Evolutionary conservation across 768 basidiomycete genomes (phyloP).

Genomic region (Lactifluus echinatus): DNA sequence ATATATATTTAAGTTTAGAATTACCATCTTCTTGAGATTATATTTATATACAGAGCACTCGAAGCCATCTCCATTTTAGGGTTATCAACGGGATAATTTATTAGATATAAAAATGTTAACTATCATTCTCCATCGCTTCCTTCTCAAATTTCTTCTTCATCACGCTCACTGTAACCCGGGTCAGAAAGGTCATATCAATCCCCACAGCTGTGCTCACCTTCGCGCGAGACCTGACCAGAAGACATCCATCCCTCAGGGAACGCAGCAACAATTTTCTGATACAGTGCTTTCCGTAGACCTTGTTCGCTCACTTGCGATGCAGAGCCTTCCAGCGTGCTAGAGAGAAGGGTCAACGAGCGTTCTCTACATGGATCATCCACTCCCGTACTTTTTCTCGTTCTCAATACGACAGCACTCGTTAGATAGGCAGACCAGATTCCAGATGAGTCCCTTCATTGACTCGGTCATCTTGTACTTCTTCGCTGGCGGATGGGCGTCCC

Average conservation of each 20-base stretch:
- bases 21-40: too few relatives aligned
- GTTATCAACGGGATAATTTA: too few relatives aligned
- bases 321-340: conserved; percentile 50
- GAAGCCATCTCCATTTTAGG: too few relatives aligned
- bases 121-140: conserved; percentile 57
- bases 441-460: conserved; percentile 67
- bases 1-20: too few relatives aligned
- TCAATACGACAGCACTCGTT: conserved; percentile 71
- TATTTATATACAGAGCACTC: too few relatives aligned
- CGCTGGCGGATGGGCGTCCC: conserved; percentile 51
- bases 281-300: conserved; percentile 67
- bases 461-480: conserved; percentile 79
- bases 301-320: conserved; percentile 73
- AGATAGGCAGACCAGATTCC: conserved; percentile 72
- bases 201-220: conserved; percentile 45
- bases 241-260: conserved; percentile 83
- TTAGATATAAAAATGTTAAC: too few relatives aligned
- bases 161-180: conserved; percentile 50
- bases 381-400: conserved; percentile 53
- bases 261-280: conserved; percentile 78
- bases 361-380: neutral
- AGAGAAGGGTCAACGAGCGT: neutral
- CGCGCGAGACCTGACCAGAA: conserved; percentile 78
- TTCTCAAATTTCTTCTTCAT: conserved; percentile 79
- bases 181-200: neutral